Evolutionary conservation across 2,329 filamentous ascomycete genomes (phyloP).

Genomic region (Grosmannia huntii): DNA sequence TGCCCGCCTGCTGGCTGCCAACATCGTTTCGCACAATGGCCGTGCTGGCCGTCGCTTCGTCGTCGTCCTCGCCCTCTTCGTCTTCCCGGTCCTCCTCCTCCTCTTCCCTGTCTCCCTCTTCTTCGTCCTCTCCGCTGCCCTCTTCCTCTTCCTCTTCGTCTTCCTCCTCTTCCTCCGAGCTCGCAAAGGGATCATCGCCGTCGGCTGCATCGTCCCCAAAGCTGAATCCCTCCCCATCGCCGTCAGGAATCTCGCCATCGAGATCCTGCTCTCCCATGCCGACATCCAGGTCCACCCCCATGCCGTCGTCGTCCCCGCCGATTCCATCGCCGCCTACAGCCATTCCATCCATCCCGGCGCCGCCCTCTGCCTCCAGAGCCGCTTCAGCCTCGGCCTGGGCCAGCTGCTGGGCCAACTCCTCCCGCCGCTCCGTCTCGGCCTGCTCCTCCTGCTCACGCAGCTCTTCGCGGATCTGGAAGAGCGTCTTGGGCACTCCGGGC

Average conservation of each 20-base stretch:
- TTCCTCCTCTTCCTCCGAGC: constrained; percentile 26
- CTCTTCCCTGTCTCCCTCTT: background rate
- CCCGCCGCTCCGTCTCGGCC: constrained; percentile 57
- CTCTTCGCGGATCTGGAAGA: constrained; percentile 84
- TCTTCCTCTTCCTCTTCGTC: constrained; percentile 26
- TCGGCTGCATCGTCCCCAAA: constrained; percentile 32
- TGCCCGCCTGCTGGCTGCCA: background rate
- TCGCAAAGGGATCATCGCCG: constrained; percentile 20
- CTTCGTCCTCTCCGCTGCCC: constrained; percentile 16
- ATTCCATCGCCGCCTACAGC: constrained; percentile 22
- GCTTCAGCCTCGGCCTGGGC: constrained; percentile 46
- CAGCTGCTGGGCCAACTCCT: constrained; percentile 60
- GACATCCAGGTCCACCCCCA: constrained; percentile 28
- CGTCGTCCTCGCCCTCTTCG: background rate
- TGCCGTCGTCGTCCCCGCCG: constrained; percentile 12
- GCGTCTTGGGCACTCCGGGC: constrained; percentile 75
- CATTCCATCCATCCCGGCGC: constrained; percentile 24
- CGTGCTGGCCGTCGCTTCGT: background rate
- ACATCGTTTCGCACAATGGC: background rate
- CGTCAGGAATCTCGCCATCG: constrained; percentile 64
- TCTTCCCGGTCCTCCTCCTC: constrained; percentile 14
- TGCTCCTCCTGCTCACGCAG: constrained; percentile 79
- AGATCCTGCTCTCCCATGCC: constrained; percentile 43
- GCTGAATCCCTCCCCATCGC: constrained; percentile 39
- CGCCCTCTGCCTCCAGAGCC: constrained; percentile 35